These are phyloP conservation scores for Pilatotrama ljubarskyi DNA, from an alignment of 768 basidiomycete genomes.

Conservation along the genomic window DNA sequence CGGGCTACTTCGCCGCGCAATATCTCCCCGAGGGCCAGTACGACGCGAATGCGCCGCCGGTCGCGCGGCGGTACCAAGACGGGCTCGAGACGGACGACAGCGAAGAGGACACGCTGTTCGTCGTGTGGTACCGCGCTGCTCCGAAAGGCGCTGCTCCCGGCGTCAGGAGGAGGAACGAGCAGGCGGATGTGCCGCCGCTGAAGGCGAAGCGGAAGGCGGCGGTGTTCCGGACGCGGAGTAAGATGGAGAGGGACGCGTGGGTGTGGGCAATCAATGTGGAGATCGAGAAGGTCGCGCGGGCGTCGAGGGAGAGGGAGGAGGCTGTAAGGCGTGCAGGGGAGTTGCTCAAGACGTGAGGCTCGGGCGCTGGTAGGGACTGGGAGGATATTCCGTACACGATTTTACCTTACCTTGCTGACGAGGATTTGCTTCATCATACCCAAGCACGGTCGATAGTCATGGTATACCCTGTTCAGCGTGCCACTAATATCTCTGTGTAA, in stretches of 20 bases:
- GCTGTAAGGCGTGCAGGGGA: conserved; percentile 65
- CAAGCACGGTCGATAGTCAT: neutral
- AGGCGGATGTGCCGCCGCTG: conserved; percentile 46
- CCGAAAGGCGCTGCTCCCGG: conserved; percentile 5
- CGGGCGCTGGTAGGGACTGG: neutral
- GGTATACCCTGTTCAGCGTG: neutral
- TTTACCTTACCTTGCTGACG: neutral
- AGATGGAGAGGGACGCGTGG: conserved; percentile 91
- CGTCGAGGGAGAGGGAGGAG: conserved; percentile 62
- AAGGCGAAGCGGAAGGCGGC: conserved; percentile 59
- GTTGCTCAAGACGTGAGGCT: conserved; percentile 37
- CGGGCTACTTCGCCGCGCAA: conserved; percentile 80
- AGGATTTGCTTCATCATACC: conserved; percentile 1
- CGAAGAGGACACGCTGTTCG: conserved; percentile 86
- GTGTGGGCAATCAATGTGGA: conserved; percentile 91
- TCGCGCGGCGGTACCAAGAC: conserved; percentile 82
- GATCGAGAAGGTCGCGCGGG: conserved; percentile 77
- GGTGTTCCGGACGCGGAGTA: conserved; percentile 74
- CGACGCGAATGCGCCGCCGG: conserved; percentile 47
- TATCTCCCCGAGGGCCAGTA: conserved; percentile 66
- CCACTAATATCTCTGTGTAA: conserved; percentile 5
- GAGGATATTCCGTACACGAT: neutral
- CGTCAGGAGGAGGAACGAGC: conserved; percentile 1
- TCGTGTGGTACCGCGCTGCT: conserved; percentile 61
- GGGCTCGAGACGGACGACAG: conserved; percentile 86